phyloP scores from a whole-genome alignment of 2,329 filamentous ascomycete species.

The Karstenula rhodostoma region DNA sequence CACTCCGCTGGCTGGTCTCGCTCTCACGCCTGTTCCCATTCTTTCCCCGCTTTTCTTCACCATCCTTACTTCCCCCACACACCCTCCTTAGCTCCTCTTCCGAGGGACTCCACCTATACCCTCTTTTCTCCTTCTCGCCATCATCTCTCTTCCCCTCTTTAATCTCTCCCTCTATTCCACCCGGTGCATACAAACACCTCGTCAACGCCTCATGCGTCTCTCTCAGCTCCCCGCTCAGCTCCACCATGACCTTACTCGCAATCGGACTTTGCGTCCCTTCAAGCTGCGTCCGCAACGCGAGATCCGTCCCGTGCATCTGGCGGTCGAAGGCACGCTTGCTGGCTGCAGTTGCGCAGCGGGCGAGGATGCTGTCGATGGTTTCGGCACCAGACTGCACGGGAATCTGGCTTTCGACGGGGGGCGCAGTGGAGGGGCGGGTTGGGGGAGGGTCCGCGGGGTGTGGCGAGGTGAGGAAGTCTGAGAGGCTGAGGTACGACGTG shows the following conservation, averaged over 20 bases:
- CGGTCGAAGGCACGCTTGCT: background rate
- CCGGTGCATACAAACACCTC: conserved; percentile 4
- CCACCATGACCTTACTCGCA: background rate
- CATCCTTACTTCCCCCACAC: background rate
- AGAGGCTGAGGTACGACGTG: background rate
- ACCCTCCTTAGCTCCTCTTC: background rate
- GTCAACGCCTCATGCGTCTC: conserved; percentile 2
- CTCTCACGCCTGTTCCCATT: background rate
- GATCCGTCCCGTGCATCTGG: background rate
- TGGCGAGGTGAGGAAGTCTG: background rate
- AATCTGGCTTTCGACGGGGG: background rate
- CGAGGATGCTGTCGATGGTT: background rate
- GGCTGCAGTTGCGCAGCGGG: background rate
- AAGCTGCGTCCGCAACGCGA: background rate
- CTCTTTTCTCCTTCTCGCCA: background rate
- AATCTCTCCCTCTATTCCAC: background rate
- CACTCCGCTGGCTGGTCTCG: background rate
- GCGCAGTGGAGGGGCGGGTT: background rate
- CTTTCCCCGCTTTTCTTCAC: background rate
- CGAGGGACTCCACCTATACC: conserved; percentile 1
- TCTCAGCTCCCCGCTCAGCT: background rate
- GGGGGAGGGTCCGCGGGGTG: background rate
- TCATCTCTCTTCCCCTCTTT: background rate
- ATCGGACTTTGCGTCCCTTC: background rate
- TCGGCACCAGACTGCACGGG: background rate